Percentiles rank a stretch among this genome's conserved stretches.
These are phyloP conservation scores for Schwanniomyces sp. DNA, from an alignment of 805 yeast genomes.

Conservation along the genomic window DNA sequence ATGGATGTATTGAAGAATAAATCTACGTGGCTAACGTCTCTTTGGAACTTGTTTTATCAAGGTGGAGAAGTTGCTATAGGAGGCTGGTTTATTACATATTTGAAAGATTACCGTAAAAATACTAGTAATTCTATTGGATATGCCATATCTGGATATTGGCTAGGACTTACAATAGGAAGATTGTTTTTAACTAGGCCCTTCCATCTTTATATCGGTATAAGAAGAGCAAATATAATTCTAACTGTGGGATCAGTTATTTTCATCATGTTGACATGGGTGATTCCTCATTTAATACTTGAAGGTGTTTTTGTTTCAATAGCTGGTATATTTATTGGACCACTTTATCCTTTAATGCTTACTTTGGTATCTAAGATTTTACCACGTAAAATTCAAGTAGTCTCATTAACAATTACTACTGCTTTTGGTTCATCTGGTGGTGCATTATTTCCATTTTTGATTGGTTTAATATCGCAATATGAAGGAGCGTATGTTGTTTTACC, in stretches of 20 bases:
- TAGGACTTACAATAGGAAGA: conserved; percentile 67
- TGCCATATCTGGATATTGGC: conserved; percentile 71
- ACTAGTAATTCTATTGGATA: conserved; percentile 51
- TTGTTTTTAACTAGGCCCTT: conserved; percentile 45
- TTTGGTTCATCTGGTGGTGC: conserved; percentile 63
- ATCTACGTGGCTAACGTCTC: conserved; percentile 49
- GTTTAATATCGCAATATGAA: conserved; percentile 43
- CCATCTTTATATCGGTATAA: conserved; percentile 41
- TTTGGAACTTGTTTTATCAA: conserved; percentile 59
- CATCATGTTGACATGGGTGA: conserved; percentile 48
- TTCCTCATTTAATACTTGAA: conserved; percentile 44
- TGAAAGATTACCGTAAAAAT: conserved; percentile 54
- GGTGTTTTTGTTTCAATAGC: conserved; percentile 48
- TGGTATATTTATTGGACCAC: conserved; percentile 68
- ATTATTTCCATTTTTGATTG: conserved; percentile 52
- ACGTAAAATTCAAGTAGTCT: conserved; percentile 49
- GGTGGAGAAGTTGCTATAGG: conserved; percentile 72
- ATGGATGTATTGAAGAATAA: conserved; percentile 39
- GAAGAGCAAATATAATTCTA: conserved; percentile 42
- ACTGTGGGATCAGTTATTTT: conserved; percentile 33
- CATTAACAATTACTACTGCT: conserved; percentile 52
- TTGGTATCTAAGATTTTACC: conserved; percentile 47
- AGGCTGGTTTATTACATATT: conserved; percentile 68
- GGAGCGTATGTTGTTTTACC: conserved; percentile 55
- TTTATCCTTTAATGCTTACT: conserved; percentile 55